These are phyloP conservation scores for Periglandula ipomoeae DNA, from an alignment of 2,329 filamentous ascomycete genomes.

Conservation along the genomic window DNA sequence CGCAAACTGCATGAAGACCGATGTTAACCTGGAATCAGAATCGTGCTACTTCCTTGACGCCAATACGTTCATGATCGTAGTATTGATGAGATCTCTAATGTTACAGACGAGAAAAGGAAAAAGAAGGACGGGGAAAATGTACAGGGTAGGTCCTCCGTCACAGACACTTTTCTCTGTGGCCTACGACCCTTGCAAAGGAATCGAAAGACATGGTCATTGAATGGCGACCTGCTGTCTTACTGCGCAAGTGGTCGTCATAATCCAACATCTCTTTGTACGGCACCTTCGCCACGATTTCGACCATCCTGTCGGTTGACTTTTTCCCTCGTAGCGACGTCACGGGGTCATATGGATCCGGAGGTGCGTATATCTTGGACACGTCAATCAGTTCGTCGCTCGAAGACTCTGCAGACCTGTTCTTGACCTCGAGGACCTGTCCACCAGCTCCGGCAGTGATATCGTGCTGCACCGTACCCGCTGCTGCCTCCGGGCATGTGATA, in stretches of 20 bases:
- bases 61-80: too few species aligned
- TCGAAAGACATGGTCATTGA: slow-evolving; percentile 50
- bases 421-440: slow-evolving; percentile 65
- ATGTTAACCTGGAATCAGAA: too few species aligned
- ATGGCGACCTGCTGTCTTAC: slow-evolving; percentile 75
- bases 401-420: slow-evolving; percentile 36
- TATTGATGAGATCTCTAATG: too few species aligned
- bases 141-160: slow-evolving; percentile 15
- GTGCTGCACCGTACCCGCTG: slow-evolving; percentile 73
- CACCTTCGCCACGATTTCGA: slow-evolving; percentile 73
- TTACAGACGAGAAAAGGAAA: too few species aligned
- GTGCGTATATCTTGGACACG: slow-evolving; percentile 69
- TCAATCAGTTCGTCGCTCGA: slow-evolving; percentile 47
- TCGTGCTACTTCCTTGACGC: too few species aligned
- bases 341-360: slow-evolving; percentile 70
- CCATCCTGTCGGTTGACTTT: slow-evolving; percentile 38
- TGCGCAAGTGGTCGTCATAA: slow-evolving; percentile 80
- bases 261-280: slow-evolving; percentile 95
- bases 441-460: slow-evolving; percentile 66
- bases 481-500: slow-evolving; percentile 76
- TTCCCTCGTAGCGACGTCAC: slow-evolving; percentile 47
- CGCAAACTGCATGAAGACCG: too few species aligned
- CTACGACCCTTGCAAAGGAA: slow-evolving; percentile 46
- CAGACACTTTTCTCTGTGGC: slow-evolving; percentile 42
- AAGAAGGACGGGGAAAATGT: too few species aligned